Evolutionary conservation across 768 basidiomycete species (phyloP), one percentile per base, ranked within the genome.

Genomic region (Paxillus rubicundulus): DNA sequence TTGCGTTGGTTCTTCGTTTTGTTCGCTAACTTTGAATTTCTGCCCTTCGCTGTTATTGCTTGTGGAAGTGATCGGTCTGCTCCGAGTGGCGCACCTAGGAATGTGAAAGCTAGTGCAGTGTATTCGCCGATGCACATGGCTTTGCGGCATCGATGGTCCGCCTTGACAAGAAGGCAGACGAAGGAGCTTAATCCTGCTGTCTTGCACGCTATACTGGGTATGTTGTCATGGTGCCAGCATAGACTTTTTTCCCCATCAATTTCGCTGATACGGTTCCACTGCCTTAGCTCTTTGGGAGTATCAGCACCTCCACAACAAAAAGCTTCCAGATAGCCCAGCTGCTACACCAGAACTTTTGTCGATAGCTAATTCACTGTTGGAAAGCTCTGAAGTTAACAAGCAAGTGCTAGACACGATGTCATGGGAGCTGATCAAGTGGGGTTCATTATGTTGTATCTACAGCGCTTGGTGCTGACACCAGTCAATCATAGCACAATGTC

Each of bases 151-250:
- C 74, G 77, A 62, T 98, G 89, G 87, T 76, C 78, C 40, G 70
- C 71, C 24, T 64, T 93, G 65, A 84, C 84, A 21, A 86, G 82
- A 68, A 78, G 83, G 55, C 84, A 89, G 68, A 90, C 88, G 0
- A 92, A 88, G 69, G 87, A 87, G 61, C 76, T 89, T n/a, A 89
- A 91, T 61, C 92, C 92, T 4, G 80, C 79, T 2, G 71, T 81
- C 36, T 71, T 87, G 14, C 89, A 92, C 63, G 73, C 81, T 8
- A 79, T 94, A 53, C 72, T 94, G 32, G 85, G 95, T 91, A 63
- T 55, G 67, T 57, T 38, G 40, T 24, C 24, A 24, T 6, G 24
- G 24, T 17, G 30, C 14, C 46, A 45, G 27, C 41, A 43, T n/a
- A 24, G 8, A 12, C 37, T 10, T 32, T 17, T 34, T 17, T 53